Percentiles rank a stretch among this genome's conserved stretches.
Evolutionary conservation across 1,284 basidiomycete genomes (phyloP).

Genomic region (Ustilago trichophora): DNA sequence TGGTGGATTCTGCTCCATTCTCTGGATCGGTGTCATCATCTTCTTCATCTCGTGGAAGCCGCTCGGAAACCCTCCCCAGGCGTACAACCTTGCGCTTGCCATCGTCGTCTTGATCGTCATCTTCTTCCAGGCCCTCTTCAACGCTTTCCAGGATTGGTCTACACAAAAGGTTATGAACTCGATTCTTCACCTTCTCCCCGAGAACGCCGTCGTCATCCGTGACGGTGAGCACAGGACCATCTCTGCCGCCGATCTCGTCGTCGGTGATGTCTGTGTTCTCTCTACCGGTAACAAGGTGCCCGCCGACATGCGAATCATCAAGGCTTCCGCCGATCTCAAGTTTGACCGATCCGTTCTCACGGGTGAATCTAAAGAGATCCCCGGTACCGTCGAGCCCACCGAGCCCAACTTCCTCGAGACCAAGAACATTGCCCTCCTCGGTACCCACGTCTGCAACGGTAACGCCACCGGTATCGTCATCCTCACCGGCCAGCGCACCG

Average conservation of each 20-base stretch:
- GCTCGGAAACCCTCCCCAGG: conserved; percentile 71
- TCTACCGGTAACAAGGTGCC: conserved; percentile 69
- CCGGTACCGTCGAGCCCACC: conserved; percentile 70
- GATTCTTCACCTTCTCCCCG: conserved; percentile 71
- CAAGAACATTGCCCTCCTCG: conserved; percentile 74
- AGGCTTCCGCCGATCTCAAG: conserved; percentile 71
- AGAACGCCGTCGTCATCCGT: conserved; percentile 73
- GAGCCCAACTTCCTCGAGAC: conserved; percentile 70
- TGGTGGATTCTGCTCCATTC: conserved; percentile 73
- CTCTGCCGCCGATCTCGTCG: conserved; percentile 75
- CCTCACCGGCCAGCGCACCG: conserved; percentile 72
- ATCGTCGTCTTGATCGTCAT: conserved; percentile 68
- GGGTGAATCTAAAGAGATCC: conserved; percentile 72
- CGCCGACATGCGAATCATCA: conserved; percentile 68
- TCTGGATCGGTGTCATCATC: conserved; percentile 72
- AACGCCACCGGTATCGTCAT: conserved; percentile 72
- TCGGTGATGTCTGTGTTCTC: conserved; percentile 74
- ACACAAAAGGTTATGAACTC: conserved; percentile 67
- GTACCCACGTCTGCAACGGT: conserved; percentile 74
- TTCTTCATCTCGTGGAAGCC: conserved; percentile 72
- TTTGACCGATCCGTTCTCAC: conserved; percentile 76
- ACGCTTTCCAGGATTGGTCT: conserved; percentile 68
- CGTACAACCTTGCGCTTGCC: conserved; percentile 70
- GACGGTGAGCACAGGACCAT: conserved; percentile 73
- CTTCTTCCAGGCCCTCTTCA: conserved; percentile 69